Conservation (phyloP, 768 basidiomycete genomes). For the Imleria badia region DNA sequence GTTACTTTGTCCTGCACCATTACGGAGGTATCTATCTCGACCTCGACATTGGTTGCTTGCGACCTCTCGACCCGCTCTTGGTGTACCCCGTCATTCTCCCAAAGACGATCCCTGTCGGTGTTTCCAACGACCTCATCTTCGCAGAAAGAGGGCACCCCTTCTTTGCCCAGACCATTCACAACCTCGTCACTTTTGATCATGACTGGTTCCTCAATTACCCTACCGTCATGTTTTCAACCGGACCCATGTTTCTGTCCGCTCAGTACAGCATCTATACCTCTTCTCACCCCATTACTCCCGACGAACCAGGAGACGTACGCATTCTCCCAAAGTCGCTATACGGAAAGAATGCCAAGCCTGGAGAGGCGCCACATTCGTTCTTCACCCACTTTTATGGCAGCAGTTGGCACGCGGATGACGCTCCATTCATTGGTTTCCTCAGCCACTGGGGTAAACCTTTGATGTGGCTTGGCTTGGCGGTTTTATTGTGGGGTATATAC, state of each 20-base stretch:
- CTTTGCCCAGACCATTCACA: slow-evolving; percentile 91
- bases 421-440: slow-evolving; percentile 94
- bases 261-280: slow-evolving; percentile 88
- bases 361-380: slow-evolving; percentile 86
- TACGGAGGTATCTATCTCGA: slow-evolving; percentile 97
- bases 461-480: slow-evolving; percentile 78
- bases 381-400: slow-evolving; percentile 98
- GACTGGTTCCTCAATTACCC: slow-evolving; percentile 96
- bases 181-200: slow-evolving; percentile 88
- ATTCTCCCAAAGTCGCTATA: slow-evolving; percentile 96
- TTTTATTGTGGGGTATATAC: slow-evolving; percentile 70
- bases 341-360: slow-evolving; percentile 88
- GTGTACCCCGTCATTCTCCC: slow-evolving; percentile 87
- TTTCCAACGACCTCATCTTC: slow-evolving; percentile 97
- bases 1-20: slow-evolving; percentile 95
- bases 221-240: slow-evolving; percentile 99
- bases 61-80: slow-evolving; percentile 83
- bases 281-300: slow-evolving; percentile 55
- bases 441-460: slow-evolving; percentile 83
- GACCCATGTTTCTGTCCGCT: slow-evolving; percentile 97
- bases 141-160: slow-evolving; percentile 83
- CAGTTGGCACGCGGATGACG: slow-evolving; percentile 98
- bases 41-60: slow-evolving; percentile 91
- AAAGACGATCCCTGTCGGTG: slow-evolving; percentile 94
- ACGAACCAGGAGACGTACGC: slow-evolving; percentile 69